phyloP scores from a whole-genome alignment of 192 early-diverging fungal species.

The Haplosporangium gracile region DNA sequence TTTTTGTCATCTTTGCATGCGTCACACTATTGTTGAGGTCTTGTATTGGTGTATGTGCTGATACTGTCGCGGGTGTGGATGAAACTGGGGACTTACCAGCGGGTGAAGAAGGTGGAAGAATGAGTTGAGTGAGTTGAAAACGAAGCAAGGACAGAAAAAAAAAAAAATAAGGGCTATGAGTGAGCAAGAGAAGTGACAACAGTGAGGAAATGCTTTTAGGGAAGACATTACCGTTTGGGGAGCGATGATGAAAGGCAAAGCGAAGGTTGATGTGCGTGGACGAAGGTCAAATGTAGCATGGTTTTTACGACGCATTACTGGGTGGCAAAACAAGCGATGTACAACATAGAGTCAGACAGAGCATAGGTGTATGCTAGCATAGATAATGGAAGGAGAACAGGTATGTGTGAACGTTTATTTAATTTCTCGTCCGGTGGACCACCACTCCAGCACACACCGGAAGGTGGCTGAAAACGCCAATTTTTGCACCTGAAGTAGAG shows the following conservation, averaged over 20 bases:
- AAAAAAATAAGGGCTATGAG: too few species aligned
- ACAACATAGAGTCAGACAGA: too few species aligned
- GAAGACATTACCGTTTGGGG: neutral
- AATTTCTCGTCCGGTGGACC: neutral
- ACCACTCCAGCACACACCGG: neutral
- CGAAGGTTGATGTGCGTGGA: neutral
- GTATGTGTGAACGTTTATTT: neutral
- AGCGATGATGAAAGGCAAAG: neutral
- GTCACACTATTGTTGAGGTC: too few species aligned
- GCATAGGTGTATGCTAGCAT: too few species aligned
- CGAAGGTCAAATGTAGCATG: neutral
- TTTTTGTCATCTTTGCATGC: too few species aligned
- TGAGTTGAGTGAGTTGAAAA: neutral
- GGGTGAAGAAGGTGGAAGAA: neutral
- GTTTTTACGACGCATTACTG: too few species aligned
- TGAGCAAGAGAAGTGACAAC: conserved; percentile 1
- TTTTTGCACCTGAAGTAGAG: neutral
- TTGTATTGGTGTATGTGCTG: neutral
- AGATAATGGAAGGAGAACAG: too few species aligned
- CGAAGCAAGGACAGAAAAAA: neutral
- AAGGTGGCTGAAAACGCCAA: neutral
- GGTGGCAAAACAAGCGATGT: too few species aligned
- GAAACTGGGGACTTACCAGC: neutral
- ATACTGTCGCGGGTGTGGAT: neutral
- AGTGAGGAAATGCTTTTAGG: neutral